Conservation (phyloP, 2,329 filamentous ascomycete genomes). For the Neonectria magnoliae region DNA sequence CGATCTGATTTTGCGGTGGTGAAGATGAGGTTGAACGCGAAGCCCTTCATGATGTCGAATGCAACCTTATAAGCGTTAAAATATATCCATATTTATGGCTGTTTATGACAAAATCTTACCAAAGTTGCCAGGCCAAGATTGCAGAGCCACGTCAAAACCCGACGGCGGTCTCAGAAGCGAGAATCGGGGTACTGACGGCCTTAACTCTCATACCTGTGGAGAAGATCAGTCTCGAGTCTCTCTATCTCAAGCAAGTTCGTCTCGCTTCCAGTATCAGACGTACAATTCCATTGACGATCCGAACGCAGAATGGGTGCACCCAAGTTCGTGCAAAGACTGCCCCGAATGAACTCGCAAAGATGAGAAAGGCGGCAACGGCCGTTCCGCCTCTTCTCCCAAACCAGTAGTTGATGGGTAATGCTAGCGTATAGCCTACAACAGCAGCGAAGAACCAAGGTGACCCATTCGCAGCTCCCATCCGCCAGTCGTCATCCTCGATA, state of each 20-base stretch:
- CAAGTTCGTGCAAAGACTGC: constrained; percentile 48
- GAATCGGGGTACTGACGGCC: constrained; percentile 57
- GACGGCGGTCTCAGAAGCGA: constrained; percentile 56
- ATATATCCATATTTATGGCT: background rate
- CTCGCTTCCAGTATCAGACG: constrained; percentile 15
- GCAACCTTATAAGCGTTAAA: constrained; percentile 39
- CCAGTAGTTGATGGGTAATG: constrained; percentile 54
- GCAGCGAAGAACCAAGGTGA: constrained; percentile 53
- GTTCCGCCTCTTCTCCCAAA: constrained; percentile 54
- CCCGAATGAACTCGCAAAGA: constrained; percentile 52
- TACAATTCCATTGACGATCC: constrained; percentile 52
- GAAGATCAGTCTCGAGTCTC: background rate
- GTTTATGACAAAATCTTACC: constrained; percentile 37
- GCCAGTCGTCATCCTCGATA: constrained; percentile 46
- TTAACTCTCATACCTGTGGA: constrained; percentile 57
- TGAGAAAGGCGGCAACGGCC: constrained; percentile 50
- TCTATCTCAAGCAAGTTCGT: background rate
- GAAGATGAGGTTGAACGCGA: constrained; percentile 52
- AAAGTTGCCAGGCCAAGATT: constrained; percentile 57
- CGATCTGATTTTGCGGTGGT: constrained; percentile 29
- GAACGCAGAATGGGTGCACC: constrained; percentile 47
- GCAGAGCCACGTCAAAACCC: constrained; percentile 58
- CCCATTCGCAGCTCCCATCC: constrained; percentile 52
- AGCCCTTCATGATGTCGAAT: constrained; percentile 51
- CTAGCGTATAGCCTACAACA: constrained; percentile 50